Evolutionary conservation across 495 filamentous ascomycete genomes (phyloP).

Genomic region (Platismatia glauca): DNA sequence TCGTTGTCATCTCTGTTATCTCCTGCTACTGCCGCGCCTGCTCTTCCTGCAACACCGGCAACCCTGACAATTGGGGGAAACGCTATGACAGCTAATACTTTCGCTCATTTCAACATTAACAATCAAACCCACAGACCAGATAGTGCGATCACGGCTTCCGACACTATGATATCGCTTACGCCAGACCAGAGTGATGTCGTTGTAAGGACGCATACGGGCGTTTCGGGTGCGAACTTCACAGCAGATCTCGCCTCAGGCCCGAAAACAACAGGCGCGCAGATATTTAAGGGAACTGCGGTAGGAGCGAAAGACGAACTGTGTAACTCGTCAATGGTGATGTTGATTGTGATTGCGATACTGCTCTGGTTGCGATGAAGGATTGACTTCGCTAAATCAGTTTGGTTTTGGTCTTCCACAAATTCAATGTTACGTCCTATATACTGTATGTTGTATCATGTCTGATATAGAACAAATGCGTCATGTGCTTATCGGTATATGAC

Average conservation of each 20-base stretch:
- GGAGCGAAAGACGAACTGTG: background rate
- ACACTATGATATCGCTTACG: conserved; percentile 8
- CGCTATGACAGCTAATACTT: conserved; percentile 2
- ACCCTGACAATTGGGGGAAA: conserved; percentile 5
- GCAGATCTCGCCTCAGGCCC: background rate
- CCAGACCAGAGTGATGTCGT: background rate
- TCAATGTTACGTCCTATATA: too few species aligned
- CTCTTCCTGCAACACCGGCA: background rate
- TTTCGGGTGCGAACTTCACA: background rate
- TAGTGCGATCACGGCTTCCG: conserved; percentile 1
- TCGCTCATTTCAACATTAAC: conserved; percentile 1
- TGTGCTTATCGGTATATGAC: too few species aligned
- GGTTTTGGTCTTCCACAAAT: too few species aligned
- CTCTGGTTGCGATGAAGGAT: background rate
- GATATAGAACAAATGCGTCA: too few species aligned
- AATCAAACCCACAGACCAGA: conserved; percentile 11
- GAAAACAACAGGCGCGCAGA: background rate
- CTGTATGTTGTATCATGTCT: too few species aligned
- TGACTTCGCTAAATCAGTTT: background rate
- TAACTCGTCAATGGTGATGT: background rate
- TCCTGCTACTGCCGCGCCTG: background rate
- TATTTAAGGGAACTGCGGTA: background rate
- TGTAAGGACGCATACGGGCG: conserved; percentile 6
- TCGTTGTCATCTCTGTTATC: background rate
- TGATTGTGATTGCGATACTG: background rate